Evolutionary conservation across 257 asterid genomes (phyloP), one percentile per base, ranked within the genome.

Genomic region (Capsicum pubescens): DNA sequence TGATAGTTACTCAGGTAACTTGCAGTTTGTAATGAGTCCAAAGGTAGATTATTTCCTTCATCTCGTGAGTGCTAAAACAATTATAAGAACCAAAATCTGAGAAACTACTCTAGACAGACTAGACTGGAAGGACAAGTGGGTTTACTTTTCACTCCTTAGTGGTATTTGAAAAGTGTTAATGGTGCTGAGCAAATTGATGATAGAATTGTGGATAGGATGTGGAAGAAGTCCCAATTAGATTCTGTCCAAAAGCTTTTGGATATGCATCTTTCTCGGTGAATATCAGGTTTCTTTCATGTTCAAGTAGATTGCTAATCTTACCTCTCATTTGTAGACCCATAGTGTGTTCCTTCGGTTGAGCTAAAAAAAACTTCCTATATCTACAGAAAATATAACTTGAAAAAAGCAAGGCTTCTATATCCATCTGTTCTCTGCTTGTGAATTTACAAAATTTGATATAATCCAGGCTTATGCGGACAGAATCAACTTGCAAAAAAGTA

Each of bases 11-110:
- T 64, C 26, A 19, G 79, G 79, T 44, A 5, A 69, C 57, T 71
- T 44, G 79, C 79, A 71, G 58, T n/a, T 70, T 42, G 78, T 71
- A 44, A 71, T 71, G 36, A 69, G 10, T 71, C 0, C 39, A 71
- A 46, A n/a, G 39, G 36, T 46, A 71, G 3, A n/a, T 44, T 39
- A 26, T 64, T 15, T 17, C 8, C 17, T 26, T 26, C 7, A 12
- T 64, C 46, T 64, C 17, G 5, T 3, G 5, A 64, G 71, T 26
- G 44, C 26, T 69, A 17, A 55, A 42, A 16, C 32, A 39, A 69
- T 69, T 36, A 42, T 15, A 69, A 69, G 13, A 42, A 42, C 32
- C 78, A 17, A 14, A 69, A 42, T 69, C 11, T 16, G 56, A 69
- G 35, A 42, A 69, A 69, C 55, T 42, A 42, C 35, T 42, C 56